These are phyloP conservation scores for Byssoonygena ceratinophila DNA, from an alignment of 2,329 filamentous ascomycete genomes.

Conservation along the genomic window DNA sequence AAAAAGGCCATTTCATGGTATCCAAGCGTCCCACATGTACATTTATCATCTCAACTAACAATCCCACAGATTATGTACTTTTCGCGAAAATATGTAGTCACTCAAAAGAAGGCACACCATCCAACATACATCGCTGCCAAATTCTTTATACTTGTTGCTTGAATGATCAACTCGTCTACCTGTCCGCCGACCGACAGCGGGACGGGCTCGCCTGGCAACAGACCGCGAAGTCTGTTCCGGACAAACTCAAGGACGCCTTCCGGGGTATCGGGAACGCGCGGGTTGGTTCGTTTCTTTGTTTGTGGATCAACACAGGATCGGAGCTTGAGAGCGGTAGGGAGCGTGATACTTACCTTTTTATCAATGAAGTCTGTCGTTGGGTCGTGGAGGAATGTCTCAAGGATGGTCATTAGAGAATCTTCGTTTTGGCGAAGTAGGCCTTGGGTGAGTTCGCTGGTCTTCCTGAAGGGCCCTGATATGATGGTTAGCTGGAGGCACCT, in stretches of 20 bases:
- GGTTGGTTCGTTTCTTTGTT: slow-evolving; percentile 45
- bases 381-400: slow-evolving; percentile 95
- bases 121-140: slow-evolving; percentile 94
- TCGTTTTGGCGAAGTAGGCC: slow-evolving; percentile 77
- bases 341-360: slow-evolving; percentile 52
- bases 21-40: background rate
- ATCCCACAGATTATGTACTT: background rate
- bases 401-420: slow-evolving; percentile 91
- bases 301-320: too few species aligned
- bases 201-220: slow-evolving; percentile 78
- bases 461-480: slow-evolving; percentile 61
- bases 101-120: slow-evolving; percentile 44
- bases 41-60: background rate
- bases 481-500: slow-evolving; percentile 16
- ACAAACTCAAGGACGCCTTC: slow-evolving; percentile 83
- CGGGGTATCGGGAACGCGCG: slow-evolving; percentile 53
- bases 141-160: slow-evolving; percentile 70
- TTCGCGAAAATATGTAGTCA: background rate
- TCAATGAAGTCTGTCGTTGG: slow-evolving; percentile 87
- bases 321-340: too few species aligned
- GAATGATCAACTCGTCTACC: slow-evolving; percentile 85
- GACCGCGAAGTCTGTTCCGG: slow-evolving; percentile 70
- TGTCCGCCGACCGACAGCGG: slow-evolving; percentile 92
- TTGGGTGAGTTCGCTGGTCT: slow-evolving; percentile 80
- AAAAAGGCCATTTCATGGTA: background rate